Percentiles rank a stretch among this genome's conserved stretches.
These are phyloP conservation scores for Sistotremastrum niveocremeum DNA, from an alignment of 768 basidiomycete species.

Conservation along the genomic window DNA sequence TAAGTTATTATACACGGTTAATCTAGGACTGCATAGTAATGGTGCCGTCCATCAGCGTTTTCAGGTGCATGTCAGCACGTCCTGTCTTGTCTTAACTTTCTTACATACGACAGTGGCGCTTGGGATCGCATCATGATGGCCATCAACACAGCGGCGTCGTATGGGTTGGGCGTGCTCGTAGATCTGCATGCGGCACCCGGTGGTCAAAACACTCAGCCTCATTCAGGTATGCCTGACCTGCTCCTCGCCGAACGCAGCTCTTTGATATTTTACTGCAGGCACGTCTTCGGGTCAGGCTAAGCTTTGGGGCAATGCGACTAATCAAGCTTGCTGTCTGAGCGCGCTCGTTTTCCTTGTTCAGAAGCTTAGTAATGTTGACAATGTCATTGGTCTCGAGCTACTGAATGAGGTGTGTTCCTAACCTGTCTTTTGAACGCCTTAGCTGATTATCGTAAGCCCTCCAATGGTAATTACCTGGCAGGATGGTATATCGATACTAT, in stretches of 20 bases:
- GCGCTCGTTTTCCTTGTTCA: conserved; percentile 17
- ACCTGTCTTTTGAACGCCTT: too few species aligned
- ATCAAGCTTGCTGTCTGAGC: conserved; percentile 35
- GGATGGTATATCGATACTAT: conserved; percentile 54
- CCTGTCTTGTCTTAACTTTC: too few species aligned
- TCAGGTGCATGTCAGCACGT: too few species aligned
- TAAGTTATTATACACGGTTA: too few species aligned
- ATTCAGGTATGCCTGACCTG: conserved; percentile 40
- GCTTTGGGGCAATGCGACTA: conserved; percentile 46
- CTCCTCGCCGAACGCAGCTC: conserved; percentile 38
- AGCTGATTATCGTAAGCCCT: conserved; percentile 13
- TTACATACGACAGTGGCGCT: conserved; percentile 27
- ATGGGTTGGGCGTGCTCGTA: conserved; percentile 61
- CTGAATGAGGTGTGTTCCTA: conserved; percentile 39
- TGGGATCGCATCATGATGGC: conserved; percentile 52
- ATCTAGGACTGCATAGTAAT: too few species aligned
- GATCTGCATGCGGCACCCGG: conserved; percentile 68
- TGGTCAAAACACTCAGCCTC: conserved; percentile 57
- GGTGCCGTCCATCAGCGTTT: too few species aligned
- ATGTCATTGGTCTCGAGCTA: conserved; percentile 44
- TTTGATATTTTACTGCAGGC: conserved; percentile 27
- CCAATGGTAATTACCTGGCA: conserved; percentile 34
- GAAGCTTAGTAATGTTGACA: conserved; percentile 16
- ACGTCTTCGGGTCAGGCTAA: conserved; percentile 29
- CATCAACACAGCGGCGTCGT: conserved; percentile 39